Conservation (phyloP, 1,284 basidiomycete species). For the Ustilago loliicola region DNA sequence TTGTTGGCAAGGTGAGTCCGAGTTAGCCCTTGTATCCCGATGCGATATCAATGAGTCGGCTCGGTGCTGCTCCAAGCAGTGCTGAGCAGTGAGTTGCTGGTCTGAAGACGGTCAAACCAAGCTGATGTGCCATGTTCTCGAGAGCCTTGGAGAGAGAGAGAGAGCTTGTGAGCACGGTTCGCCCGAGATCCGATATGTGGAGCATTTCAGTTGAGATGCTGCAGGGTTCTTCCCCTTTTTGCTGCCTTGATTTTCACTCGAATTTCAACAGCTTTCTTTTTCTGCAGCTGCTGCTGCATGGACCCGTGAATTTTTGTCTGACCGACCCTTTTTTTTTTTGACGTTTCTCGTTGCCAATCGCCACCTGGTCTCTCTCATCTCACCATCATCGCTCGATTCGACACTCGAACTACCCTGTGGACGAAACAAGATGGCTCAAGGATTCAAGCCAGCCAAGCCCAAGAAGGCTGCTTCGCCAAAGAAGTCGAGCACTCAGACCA, state of each 20-base stretch:
- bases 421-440: constrained; percentile 52
- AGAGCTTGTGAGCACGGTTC: constrained; percentile 10
- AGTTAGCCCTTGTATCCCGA: neutral
- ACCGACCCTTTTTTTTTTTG: neutral
- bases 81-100: neutral
- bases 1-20: neutral
- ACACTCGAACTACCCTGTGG: neutral
- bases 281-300: neutral
- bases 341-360: neutral
- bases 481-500: constrained; percentile 40
- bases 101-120: neutral
- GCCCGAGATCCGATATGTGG: constrained; percentile 36
- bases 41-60: neutral
- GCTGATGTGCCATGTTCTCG: neutral
- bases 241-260: constrained; percentile 8
- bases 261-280: neutral
- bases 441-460: constrained; percentile 58
- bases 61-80: neutral
- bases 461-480: constrained; percentile 35
- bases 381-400: neutral
- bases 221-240: constrained; percentile 32
- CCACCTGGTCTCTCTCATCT: neutral
- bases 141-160: neutral
- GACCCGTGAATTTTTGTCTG: neutral
- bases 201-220: constrained; percentile 13